A percentile compares a stretch with the other conserved stretches of the same genome.
Conservation (phyloP, 306 rosid genomes). For the Dalbergia cochinchinensis region DNA sequence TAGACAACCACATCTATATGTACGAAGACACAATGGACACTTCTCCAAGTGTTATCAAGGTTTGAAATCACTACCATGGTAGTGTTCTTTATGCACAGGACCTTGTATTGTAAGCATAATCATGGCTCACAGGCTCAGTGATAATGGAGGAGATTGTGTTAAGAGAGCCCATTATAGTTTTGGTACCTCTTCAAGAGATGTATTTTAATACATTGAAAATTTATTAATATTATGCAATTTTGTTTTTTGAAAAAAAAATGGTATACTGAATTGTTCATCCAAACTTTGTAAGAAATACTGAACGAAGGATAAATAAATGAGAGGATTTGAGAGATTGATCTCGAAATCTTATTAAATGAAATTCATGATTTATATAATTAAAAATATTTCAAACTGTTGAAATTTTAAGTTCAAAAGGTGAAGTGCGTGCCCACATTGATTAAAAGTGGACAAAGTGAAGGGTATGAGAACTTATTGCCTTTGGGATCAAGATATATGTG, state of each 20-base stretch:
- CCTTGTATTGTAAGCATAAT: constrained; percentile 13
- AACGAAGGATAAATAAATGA: too few relatives aligned
- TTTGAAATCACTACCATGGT: constrained; percentile 52
- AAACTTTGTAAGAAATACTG: neutral
- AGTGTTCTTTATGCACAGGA: constrained; percentile 16
- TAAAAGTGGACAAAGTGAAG: too few relatives aligned
- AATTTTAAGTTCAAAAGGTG: too few relatives aligned
- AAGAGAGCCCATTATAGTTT: constrained; percentile 21
- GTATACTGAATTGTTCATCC: neutral
- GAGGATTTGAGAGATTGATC: too few relatives aligned
- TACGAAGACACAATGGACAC: constrained; percentile 47
- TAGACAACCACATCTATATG: constrained; percentile 45
- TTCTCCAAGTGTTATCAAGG: constrained; percentile 41
- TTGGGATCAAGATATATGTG: too few relatives aligned
- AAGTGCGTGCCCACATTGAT: too few relatives aligned
- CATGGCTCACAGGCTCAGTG: neutral
- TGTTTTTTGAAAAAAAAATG: neutral
- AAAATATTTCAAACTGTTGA: too few relatives aligned
- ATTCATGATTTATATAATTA: too few relatives aligned
- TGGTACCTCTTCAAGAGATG: neutral
- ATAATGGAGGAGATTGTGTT: constrained; percentile 14
- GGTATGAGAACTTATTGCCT: too few relatives aligned
- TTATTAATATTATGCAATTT: neutral
- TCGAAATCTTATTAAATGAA: too few relatives aligned
- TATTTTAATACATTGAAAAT: neutral